These are phyloP conservation scores for Tricholoma furcatifolium DNA, from an alignment of 768 basidiomycete genomes.

Conservation along the genomic window DNA sequence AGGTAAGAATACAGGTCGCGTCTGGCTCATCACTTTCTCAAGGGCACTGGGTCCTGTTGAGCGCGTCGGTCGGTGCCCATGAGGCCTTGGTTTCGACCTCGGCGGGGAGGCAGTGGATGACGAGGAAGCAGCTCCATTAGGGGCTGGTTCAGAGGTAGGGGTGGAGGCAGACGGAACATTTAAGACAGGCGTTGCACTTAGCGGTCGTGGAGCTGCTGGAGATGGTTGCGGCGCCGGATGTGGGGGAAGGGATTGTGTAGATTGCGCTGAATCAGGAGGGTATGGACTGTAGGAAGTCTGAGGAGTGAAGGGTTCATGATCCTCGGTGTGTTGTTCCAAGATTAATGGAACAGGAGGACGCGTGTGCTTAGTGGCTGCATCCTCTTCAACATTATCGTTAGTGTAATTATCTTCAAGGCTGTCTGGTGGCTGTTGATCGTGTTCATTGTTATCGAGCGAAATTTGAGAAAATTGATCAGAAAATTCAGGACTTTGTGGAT, in stretches of 20 bases:
- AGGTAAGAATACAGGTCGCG: slow-evolving; percentile 81
- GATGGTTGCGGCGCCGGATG: slow-evolving; percentile 13
- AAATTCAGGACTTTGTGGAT: slow-evolving; percentile 22
- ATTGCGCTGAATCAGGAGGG: slow-evolving; percentile 11
- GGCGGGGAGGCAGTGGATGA: slow-evolving; percentile 25
- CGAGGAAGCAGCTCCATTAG: slow-evolving; percentile 20
- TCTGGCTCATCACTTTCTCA: slow-evolving; percentile 81
- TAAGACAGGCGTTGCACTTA: slow-evolving; percentile 13
- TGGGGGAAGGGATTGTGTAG: slow-evolving; percentile 23
- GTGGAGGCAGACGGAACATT: slow-evolving; percentile 8
- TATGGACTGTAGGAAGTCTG: slow-evolving; percentile 1
- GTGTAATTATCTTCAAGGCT: background rate
- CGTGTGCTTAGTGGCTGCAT: slow-evolving; percentile 30
- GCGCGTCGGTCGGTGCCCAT: slow-evolving; percentile 43
- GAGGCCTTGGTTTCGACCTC: slow-evolving; percentile 22
- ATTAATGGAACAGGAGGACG: slow-evolving; percentile 12
- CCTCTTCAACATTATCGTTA: slow-evolving; percentile 33
- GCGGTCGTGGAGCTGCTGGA: slow-evolving; percentile 9
- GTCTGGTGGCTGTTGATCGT: slow-evolving; percentile 3
- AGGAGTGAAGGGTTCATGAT: slow-evolving; percentile 12
- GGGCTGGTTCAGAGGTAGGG: slow-evolving; percentile 18
- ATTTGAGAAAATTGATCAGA: slow-evolving; percentile 39
- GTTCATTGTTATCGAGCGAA: slow-evolving; percentile 28
- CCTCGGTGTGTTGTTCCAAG: background rate
- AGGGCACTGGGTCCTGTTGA: slow-evolving; percentile 68